Evolutionary conservation across 2,329 filamentous ascomycete genomes (phyloP).

Genomic region (Ceratocystis diversiconidia): DNA sequence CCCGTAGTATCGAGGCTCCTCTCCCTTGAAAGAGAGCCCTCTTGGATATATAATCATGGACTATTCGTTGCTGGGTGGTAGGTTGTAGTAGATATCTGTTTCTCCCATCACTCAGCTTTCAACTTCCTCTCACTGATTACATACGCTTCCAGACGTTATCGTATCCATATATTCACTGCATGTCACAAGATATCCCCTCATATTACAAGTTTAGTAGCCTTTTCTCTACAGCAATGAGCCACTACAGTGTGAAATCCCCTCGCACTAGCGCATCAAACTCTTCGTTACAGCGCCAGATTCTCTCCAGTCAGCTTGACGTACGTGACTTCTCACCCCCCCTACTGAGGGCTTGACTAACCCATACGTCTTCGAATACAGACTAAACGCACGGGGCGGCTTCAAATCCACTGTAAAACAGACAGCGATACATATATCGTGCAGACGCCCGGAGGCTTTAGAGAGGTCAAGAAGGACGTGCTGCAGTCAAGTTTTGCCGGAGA

Average conservation of each 20-base stretch:
- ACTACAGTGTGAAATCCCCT: neutral
- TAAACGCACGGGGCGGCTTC: neutral
- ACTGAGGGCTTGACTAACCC: neutral
- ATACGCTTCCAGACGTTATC: no score
- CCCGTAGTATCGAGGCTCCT: neutral
- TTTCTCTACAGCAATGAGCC: neutral
- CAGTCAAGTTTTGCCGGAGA: conserved; percentile 7
- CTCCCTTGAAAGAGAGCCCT: neutral
- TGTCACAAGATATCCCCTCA: neutral
- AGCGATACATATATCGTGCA: conserved; percentile 15
- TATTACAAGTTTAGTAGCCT: neutral
- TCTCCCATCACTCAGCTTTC: neutral
- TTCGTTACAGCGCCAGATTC: neutral
- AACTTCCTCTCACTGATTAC: no score
- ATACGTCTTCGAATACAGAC: neutral
- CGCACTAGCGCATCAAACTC: conserved; percentile 1
- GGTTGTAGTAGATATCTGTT: neutral
- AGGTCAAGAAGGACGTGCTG: conserved; percentile 9
- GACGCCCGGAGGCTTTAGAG: conserved; percentile 11
- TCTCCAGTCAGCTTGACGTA: neutral
- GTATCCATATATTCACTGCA: neutral
- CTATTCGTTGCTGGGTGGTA: neutral
- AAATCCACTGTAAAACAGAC: conserved; percentile 15
- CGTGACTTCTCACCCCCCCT: neutral
- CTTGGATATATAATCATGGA: neutral